phyloP scores from a whole-genome alignment of 2,329 filamentous ascomycete genomes.

The Lachnellula suecica region DNA sequence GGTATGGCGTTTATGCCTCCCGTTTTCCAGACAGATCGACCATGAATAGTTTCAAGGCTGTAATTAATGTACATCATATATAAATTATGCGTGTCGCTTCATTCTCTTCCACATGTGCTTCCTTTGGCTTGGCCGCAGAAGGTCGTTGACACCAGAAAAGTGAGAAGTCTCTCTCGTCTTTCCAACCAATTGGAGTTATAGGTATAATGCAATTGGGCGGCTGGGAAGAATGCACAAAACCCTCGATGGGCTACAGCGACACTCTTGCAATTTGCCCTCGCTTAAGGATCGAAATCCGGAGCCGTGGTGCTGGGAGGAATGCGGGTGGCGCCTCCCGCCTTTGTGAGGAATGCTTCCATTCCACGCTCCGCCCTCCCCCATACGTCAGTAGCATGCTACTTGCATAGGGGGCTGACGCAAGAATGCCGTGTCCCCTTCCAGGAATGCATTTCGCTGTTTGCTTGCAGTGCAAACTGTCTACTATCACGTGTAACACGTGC shows the following conservation, averaged over 20 bases:
- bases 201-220: too few relatives aligned
- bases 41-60: slow-evolving; percentile 2
- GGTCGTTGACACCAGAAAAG: too few relatives aligned
- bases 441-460: slow-evolving; percentile 16
- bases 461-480: slow-evolving; percentile 2
- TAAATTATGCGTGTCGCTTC: background rate
- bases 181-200: background rate
- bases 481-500: slow-evolving; percentile 18
- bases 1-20: slow-evolving; percentile 38
- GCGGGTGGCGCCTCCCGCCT: background rate
- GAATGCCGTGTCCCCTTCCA: slow-evolving; percentile 7
- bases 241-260: too few relatives aligned
- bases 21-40: slow-evolving; percentile 29
- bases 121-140: too few relatives aligned
- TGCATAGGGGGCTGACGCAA: background rate
- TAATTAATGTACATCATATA: slow-evolving; percentile 3
- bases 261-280: background rate
- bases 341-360: slow-evolving; percentile 5
- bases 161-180: too few relatives aligned
- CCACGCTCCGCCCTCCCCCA: background rate
- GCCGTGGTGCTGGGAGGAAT: background rate
- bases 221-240: too few relatives aligned
- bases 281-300: background rate
- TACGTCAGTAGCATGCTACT: background rate
- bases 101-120: too few relatives aligned